These are phyloP conservation scores for Zizania latifolia DNA, from an alignment of 176 grass and related monocot genomes.

Conservation along the genomic window DNA sequence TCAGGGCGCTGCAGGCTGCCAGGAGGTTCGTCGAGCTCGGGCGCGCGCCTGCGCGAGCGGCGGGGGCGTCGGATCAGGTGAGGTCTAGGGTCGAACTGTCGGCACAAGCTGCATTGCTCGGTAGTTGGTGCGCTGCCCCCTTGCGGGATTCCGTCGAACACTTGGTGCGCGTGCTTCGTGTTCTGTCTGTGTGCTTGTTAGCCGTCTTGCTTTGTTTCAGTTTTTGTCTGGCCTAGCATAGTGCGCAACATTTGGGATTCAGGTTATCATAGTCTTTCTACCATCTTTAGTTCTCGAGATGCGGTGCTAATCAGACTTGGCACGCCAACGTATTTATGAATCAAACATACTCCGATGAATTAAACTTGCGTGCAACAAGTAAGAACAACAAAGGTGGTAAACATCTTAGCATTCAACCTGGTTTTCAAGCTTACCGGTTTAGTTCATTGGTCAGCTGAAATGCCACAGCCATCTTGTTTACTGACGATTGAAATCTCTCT, in stretches of 20 bases:
- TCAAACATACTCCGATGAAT: background rate
- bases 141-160: constrained; percentile 22
- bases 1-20: constrained; percentile 57
- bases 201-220: background rate
- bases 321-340: background rate
- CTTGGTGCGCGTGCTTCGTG: background rate
- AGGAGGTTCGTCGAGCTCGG: constrained; percentile 59
- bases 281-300: background rate
- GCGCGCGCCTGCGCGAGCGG: background rate
- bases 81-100: background rate
- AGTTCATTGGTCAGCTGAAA: background rate
- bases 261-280: background rate
- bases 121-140: constrained; percentile 7
- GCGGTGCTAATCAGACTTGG: background rate
- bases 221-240: background rate
- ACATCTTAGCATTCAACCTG: constrained; percentile 15
- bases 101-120: constrained; percentile 33
- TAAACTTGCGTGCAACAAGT: background rate
- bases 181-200: background rate
- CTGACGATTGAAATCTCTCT: background rate
- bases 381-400: background rate
- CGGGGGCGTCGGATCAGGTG: constrained; percentile 38
- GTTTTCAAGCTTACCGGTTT: background rate
- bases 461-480: background rate
- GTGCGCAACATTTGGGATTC: background rate